Conservation (phyloP, 345 rosid species). For the Hirschfeldia incana region DNA sequence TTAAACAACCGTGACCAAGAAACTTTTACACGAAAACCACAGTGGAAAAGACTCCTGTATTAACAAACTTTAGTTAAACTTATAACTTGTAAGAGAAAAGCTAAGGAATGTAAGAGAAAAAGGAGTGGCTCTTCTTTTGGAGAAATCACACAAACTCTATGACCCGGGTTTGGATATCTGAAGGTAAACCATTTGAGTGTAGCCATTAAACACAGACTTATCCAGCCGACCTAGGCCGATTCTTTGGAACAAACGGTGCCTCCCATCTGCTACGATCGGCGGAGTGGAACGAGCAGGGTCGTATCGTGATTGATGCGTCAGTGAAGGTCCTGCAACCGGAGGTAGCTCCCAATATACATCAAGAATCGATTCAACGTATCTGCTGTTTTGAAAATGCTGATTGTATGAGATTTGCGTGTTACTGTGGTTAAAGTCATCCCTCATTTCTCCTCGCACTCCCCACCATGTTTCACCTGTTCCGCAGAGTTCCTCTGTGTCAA, state of each 20-base stretch:
- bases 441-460: conserved; percentile 94
- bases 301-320: conserved; percentile 88
- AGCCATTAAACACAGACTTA: conserved; percentile 84
- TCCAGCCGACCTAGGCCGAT: conserved; percentile 76
- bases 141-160: conserved; percentile 26
- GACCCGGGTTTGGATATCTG: conserved; percentile 69
- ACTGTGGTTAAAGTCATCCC: conserved; percentile 86
- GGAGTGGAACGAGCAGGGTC: conserved; percentile 81
- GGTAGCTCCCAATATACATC: conserved; percentile 97
- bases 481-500: conserved; percentile 75
- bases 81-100: conserved; percentile 5
- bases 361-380: conserved; percentile 79
- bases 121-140: conserved; percentile 16
- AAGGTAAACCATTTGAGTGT: conserved; percentile 96
- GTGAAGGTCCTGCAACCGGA: conserved; percentile 93
- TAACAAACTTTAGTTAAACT: conserved; percentile 13
- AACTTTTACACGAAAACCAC: conserved; percentile 3
- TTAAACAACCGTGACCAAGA: neutral
- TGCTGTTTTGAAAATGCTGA: conserved; percentile 85
- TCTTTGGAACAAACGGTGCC: conserved; percentile 67
- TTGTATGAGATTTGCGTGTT: conserved; percentile 59
- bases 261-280: conserved; percentile 94
- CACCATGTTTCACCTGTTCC: conserved; percentile 90
- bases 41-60: conserved; percentile 14
- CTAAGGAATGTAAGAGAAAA: conserved; percentile 16